Percentiles rank a stretch among this genome's conserved stretches.
phyloP scores from a whole-genome alignment of 768 basidiomycete genomes.

The Chalciporus sphaerocephalus region DNA sequence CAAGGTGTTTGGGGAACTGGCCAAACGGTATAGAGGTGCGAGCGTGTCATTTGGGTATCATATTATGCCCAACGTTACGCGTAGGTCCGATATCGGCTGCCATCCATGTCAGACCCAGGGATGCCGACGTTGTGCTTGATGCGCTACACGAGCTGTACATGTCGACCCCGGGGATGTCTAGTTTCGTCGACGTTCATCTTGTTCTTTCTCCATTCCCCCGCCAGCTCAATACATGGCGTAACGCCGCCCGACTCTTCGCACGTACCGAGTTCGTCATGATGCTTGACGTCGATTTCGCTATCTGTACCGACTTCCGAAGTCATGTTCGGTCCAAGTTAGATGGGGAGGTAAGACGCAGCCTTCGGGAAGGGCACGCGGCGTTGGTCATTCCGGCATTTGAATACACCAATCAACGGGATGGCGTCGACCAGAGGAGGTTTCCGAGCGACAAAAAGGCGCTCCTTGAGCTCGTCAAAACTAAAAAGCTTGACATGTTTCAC shows the following conservation, averaged over 20 bases:
- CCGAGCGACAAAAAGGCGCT: conserved; percentile 66
- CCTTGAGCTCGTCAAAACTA: conserved; percentile 50
- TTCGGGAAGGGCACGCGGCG: conserved; percentile 60
- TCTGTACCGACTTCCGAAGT: conserved; percentile 75
- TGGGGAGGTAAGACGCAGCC: conserved; percentile 33
- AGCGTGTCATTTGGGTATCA: not conserved
- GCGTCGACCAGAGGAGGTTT: conserved; percentile 53
- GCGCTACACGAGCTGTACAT: conserved; percentile 64
- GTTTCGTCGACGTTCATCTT: conserved; percentile 79
- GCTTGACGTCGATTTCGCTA: conserved; percentile 85
- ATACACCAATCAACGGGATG: conserved; percentile 62
- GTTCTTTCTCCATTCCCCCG: conserved; percentile 77
- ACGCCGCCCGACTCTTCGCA: conserved; percentile 78
- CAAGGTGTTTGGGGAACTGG: conserved; percentile 65
- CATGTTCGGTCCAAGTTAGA: conserved; percentile 44
- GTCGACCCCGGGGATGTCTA: conserved; percentile 59
- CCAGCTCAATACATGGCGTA: conserved; percentile 89
- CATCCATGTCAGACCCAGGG: conserved; percentile 55
- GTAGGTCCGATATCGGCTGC: conserved; percentile 82
- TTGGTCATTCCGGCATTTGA: conserved; percentile 87
- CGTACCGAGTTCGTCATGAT: conserved; percentile 84
- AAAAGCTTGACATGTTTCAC: conserved; percentile 72
- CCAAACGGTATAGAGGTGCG: conserved; percentile 71
- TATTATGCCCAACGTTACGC: not conserved
- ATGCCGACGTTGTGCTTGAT: conserved; percentile 48